Conservation (phyloP, 2,329 filamentous ascomycete species). For the Xylariaceae sp. region DNA sequence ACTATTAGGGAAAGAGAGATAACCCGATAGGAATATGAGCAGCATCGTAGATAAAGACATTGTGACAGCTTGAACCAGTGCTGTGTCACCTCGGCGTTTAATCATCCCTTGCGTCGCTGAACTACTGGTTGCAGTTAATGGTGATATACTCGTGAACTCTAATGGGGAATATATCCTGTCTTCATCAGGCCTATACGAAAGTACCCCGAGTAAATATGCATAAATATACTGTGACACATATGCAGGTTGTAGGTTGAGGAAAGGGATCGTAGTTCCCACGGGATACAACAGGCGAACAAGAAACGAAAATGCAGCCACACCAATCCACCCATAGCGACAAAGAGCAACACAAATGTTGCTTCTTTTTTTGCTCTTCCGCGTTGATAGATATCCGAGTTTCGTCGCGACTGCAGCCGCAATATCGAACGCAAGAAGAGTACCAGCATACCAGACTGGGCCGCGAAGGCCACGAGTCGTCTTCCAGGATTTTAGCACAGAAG, state of each 20-base stretch:
- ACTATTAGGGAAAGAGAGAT: background rate
- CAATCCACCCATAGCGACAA: background rate
- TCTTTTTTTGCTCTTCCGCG: background rate
- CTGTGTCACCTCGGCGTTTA: background rate
- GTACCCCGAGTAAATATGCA: slow-evolving; percentile 29
- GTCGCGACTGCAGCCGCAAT: slow-evolving; percentile 10
- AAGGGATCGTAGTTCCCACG: slow-evolving; percentile 21
- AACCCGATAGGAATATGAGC: background rate
- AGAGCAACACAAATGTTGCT: background rate
- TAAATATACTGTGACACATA: slow-evolving; percentile 31
- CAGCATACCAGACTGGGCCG: slow-evolving; percentile 32
- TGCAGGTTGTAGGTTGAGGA: slow-evolving; percentile 26
- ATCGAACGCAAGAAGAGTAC: slow-evolving; percentile 30
- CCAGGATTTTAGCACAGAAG: background rate
- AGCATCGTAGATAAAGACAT: background rate
- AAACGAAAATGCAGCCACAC: background rate
- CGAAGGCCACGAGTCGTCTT: slow-evolving; percentile 13
- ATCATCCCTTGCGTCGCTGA: background rate
- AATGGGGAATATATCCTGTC: background rate
- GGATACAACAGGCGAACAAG: slow-evolving; percentile 21
- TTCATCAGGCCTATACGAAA: slow-evolving; percentile 5
- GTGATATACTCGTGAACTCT: background rate
- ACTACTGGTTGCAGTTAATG: too few relatives aligned
- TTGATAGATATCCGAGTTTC: slow-evolving; percentile 14
- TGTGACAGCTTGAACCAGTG: background rate